Conservation (phyloP, 441 rosid species). For the Geranium incanum region DNA sequence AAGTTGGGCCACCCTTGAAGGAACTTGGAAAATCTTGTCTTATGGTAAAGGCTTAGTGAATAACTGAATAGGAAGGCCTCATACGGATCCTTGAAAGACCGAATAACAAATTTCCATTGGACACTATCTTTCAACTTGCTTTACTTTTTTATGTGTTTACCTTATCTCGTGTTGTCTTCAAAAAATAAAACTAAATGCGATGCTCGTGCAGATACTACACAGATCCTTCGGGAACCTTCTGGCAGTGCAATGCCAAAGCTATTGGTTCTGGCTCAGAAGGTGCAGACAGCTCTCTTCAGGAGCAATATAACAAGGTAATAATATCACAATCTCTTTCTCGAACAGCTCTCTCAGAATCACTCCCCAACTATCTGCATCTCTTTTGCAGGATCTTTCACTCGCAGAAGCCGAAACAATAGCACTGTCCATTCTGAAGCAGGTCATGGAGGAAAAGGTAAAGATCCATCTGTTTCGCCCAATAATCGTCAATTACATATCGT, state of each 20-base stretch:
- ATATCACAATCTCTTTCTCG: not conserved
- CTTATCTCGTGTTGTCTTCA: not conserved
- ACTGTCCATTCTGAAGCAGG: constrained; percentile 88
- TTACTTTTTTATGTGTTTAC: no score
- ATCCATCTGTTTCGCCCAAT: not conserved
- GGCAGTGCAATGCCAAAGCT: constrained; percentile 99
- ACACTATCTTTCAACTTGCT: no score
- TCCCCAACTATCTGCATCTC: not conserved
- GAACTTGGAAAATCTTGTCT: not conserved
- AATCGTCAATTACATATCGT: not conserved
- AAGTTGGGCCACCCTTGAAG: not conserved
- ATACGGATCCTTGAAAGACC: no score
- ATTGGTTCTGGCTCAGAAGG: constrained; percentile 99
- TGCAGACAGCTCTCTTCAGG: constrained; percentile 93
- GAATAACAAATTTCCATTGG: not conserved
- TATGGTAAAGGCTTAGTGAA: not conserved
- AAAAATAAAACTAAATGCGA: constrained; percentile 5
- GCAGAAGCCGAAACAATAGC: constrained; percentile 87
- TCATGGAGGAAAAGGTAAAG: constrained; percentile 93
- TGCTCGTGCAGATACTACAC: constrained; percentile 67
- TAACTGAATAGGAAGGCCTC: not conserved
- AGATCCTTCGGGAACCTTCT: constrained; percentile 96
- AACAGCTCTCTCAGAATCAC: not conserved
- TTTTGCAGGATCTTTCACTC: constrained; percentile 68
- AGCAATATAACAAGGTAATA: constrained; percentile 78